These are phyloP conservation scores for Adansonia digitata DNA, from an alignment of 345 rosid genomes.

Conservation along the genomic window DNA sequence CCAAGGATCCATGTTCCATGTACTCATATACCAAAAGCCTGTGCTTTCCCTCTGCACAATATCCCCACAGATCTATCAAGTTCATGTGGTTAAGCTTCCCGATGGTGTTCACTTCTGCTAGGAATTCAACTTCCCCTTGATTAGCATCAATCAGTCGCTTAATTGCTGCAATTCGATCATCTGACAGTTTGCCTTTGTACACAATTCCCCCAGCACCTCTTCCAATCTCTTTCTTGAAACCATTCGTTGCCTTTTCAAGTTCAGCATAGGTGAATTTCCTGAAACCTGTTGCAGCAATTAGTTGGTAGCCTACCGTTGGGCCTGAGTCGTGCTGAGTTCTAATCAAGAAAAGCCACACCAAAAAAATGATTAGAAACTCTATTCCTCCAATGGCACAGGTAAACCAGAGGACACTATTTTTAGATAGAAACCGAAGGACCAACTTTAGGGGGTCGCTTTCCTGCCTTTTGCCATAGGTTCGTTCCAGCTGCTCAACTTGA, in stretches of 20 bases:
- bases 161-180: constrained; percentile 18
- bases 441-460: neutral
- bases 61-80: constrained; percentile 29
- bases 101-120: constrained; percentile 33
- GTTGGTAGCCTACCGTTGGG: neutral
- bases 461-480: neutral
- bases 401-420: neutral
- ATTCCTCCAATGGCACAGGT: neutral
- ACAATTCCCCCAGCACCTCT: constrained; percentile 28
- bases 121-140: constrained; percentile 32
- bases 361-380: neutral
- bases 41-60: constrained; percentile 21
- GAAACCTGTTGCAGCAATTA: neutral
- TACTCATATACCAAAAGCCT: constrained; percentile 26
- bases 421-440: neutral
- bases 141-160: constrained; percentile 21
- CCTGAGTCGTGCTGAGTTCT: neutral
- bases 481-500: too few species aligned
- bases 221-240: constrained; percentile 27
- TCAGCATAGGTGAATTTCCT: neutral
- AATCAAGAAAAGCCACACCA: neutral
- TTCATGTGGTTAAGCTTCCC: constrained; percentile 37
- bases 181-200: constrained; percentile 19
- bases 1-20: constrained; percentile 18
- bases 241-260: constrained; percentile 23